Base-by-base conservation (phyloP, 768 basidiomycete species). In the Kwoniella europaea region DNA sequence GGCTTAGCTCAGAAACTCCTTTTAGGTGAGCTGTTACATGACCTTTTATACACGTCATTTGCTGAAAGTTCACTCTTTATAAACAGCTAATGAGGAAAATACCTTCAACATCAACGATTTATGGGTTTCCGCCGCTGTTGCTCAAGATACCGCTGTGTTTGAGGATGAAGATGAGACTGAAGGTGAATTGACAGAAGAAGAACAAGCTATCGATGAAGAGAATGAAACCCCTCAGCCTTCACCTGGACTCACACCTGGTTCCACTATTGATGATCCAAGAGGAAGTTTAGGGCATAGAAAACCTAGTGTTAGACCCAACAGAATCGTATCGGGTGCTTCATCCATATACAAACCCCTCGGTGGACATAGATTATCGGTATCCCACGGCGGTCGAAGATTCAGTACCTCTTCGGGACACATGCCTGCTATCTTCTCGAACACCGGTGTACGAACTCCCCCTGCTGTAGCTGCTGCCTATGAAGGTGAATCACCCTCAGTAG, bases 61-160 rank as follows among this genome's bases (percentile, higher is more conserved):
- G 6, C 68, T 20, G 15, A 4, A 20, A 18, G 46, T 15, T 50
- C 16, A 50, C 46, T 55, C 63, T 3, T 4, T 22, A 9, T 42
- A 35, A 2, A 59, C 76, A 81, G 96, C 96, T 20, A 97, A 97
- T 83, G 94, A 97, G 84, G 92, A 93, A 75, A 91, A 93, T 13
- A 94, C 94, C 4, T 95, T 93, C 67, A 93, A 91, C 75, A 92
- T 99, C 78, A 92, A 94, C 24, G 96, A 98, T 84, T 86, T 99
- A 22, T 99, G 97, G 97, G 93, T 98, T 63, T 93, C 94, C 4
- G 92, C 95, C 20, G 97, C 96, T 6, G 93, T 96, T 85, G 97
- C 96, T 70, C 93, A 91, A 41, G 94, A 96, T 79, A 91, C 79
- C 6, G 81, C 81, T 2, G 83, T 84, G 2, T 84, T 84, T 54